phyloP scores from a whole-genome alignment of 805 yeast genomes.

The Candida ovalis region DNA sequence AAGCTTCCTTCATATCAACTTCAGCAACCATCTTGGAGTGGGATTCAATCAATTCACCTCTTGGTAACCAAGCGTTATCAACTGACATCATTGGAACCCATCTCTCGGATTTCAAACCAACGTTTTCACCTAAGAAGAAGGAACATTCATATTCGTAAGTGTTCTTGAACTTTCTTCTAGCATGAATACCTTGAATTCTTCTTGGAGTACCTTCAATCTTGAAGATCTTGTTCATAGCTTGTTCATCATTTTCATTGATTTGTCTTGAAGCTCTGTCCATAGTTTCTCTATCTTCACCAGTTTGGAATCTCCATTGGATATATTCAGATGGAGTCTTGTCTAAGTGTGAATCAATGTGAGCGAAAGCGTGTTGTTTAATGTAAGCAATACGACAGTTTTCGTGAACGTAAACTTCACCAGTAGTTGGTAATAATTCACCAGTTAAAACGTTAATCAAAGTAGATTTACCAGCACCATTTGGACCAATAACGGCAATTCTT shows the following conservation, averaged over 20 bases:
- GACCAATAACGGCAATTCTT: constrained; percentile 99
- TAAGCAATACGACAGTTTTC: constrained; percentile 99
- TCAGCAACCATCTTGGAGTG: constrained; percentile 99
- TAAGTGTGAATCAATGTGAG: constrained; percentile 97
- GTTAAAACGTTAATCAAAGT: constrained; percentile 98
- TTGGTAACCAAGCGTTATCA: constrained; percentile 99
- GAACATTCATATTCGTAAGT: constrained; percentile 99
- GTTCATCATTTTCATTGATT: constrained; percentile 94
- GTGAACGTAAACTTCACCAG: constrained; percentile 99
- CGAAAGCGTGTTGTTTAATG: constrained; percentile 99
- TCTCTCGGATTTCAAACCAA: constrained; percentile 98
- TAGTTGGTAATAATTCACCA: constrained; percentile 98
- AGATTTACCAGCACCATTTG: constrained; percentile 99
- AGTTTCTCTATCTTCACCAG: constrained; percentile 99
- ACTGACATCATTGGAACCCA: constrained; percentile 99
- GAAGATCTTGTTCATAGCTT: constrained; percentile 99
- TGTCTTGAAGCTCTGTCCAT: constrained; percentile 99
- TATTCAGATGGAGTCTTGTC: constrained; percentile 99
- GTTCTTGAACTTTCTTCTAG: constrained; percentile 99
- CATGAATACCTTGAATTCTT: constrained; percentile 89
- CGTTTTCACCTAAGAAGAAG: constrained; percentile 95
- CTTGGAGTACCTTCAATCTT: constrained; percentile 98
- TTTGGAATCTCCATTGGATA: constrained; percentile 99
- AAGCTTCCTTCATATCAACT: constrained; percentile 99
- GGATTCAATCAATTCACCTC: constrained; percentile 96